Percentiles rank a stretch among this genome's conserved stretches.
Conservation (phyloP, 2,329 filamentous ascomycete species). For the Monosporascus sp. region DNA sequence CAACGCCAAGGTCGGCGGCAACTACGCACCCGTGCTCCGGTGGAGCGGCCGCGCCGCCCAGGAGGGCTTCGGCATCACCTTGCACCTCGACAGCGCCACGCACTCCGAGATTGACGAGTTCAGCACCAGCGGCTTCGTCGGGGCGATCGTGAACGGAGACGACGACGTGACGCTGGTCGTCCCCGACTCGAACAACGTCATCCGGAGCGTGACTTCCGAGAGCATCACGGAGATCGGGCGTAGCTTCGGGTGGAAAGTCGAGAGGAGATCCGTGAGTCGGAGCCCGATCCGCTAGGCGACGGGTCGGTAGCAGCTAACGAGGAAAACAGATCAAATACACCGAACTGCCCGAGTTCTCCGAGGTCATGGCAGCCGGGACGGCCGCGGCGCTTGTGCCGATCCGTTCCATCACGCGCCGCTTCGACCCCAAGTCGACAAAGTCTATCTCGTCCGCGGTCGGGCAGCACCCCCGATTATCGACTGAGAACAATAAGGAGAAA, state of each 20-base stretch:
- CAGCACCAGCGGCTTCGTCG: slow-evolving; percentile 89
- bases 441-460: slow-evolving; percentile 32
- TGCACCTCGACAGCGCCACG: slow-evolving; percentile 83
- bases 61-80: slow-evolving; percentile 86
- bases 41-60: slow-evolving; percentile 77
- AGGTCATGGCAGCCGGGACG: slow-evolving; percentile 89
- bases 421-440: slow-evolving; percentile 31
- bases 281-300: no score
- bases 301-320: no score
- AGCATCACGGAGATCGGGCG: slow-evolving; percentile 71
- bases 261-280: slow-evolving; percentile 59
- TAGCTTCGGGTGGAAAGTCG: slow-evolving; percentile 78
- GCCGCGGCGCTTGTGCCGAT: slow-evolving; percentile 89
- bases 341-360: slow-evolving; percentile 51
- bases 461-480: slow-evolving; percentile 33
- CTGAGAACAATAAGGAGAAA: slow-evolving; percentile 39
- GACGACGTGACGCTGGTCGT: slow-evolving; percentile 67
- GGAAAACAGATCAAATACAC: slow-evolving; percentile 53
- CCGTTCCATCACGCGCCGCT: slow-evolving; percentile 74
- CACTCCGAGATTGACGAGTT: slow-evolving; percentile 92
- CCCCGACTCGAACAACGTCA: slow-evolving; percentile 83
- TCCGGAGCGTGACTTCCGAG: slow-evolving; percentile 63
- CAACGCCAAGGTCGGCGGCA: slow-evolving; percentile 89
- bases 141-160: slow-evolving; percentile 57
- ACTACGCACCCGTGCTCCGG: slow-evolving; percentile 87